Evolutionary conservation across 2,329 filamentous ascomycete species (phyloP), one percentile per base, ranked within the genome.

Genomic region (Colletotrichum musae): DNA sequence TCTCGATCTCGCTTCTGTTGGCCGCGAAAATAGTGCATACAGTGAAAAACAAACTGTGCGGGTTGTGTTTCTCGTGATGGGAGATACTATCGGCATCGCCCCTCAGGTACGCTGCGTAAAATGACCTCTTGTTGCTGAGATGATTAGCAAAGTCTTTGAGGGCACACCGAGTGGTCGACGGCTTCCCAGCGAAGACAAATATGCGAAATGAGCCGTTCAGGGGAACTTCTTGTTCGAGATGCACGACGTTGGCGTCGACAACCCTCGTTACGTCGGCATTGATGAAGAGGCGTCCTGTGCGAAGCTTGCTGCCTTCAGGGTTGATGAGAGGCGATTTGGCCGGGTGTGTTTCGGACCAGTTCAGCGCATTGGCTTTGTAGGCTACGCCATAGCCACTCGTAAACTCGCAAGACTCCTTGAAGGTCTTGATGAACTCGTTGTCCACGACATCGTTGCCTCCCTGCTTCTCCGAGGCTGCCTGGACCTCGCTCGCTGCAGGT

Each of bases 401-500:
- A 80, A 97, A 97, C 76, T 96, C 94, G 84, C 94, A 97, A 36
- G 91, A 90, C 66, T 93, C 93, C 79, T 97, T 97, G 86, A 97
- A 97, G 0, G 92, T 94, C 82, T 92, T 92, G 77, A 97, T 89
- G 78, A 98, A 97, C 12, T 93, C 90, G 76, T 95, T 95, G 68
- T 93, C 91, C 54, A 89, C 85, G 4, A 78, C 76, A 5, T 72
- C 78, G 18, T 77, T 74, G 6, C 64, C 62, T 18, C 64, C 72
- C 13, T 75, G 69, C 15, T 73, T 75, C 50, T 77, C 76, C 9
- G 88, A 88, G 3, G 93, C 93, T 36, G 89, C 89, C 56, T 90
- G 87, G 10, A 95, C 92, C 77, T 95, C 92, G 68, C 87, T 88
- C 6, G 91, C 91, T 0, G 91, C 91, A 0, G 93, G 93, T 9